These are phyloP conservation scores for Malassezia cuniculi DNA, from an alignment of 1,284 basidiomycete species.

Conservation along the genomic window DNA sequence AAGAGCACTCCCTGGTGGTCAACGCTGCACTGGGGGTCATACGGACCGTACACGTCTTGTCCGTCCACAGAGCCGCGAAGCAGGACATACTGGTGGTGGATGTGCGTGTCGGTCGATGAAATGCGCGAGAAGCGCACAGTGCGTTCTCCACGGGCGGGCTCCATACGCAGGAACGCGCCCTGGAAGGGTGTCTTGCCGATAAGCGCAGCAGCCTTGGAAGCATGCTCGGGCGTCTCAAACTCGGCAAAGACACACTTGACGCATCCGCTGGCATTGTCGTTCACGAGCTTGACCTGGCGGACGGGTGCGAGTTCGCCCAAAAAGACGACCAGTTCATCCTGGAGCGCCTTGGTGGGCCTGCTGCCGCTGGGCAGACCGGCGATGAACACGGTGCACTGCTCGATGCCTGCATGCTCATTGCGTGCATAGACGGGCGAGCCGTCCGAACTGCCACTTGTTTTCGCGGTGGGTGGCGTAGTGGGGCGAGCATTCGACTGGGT, in stretches of 20 bases:
- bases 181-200: neutral
- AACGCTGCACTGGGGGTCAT: neutral
- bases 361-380: too few species aligned
- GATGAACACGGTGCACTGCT: too few species aligned
- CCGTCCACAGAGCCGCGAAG: neutral
- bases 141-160: neutral
- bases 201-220: neutral
- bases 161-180: neutral
- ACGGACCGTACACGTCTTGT: too few species aligned
- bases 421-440: too few species aligned
- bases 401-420: too few species aligned
- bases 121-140: slow-evolving; percentile 5
- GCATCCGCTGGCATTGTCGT: neutral
- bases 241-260: slow-evolving; percentile 1
- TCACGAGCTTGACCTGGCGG: neutral
- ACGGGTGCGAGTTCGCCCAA: neutral
- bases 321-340: neutral
- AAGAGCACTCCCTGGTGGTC: neutral
- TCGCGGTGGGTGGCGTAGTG: too few species aligned
- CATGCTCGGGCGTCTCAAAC: neutral
- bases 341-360: too few species aligned
- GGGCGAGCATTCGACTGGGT: too few species aligned
- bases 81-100: neutral
- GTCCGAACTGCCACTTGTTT: too few species aligned
- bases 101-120: neutral